Conservation (phyloP, 371 early-diverging fungal species). For the Mucor piriformis region DNA sequence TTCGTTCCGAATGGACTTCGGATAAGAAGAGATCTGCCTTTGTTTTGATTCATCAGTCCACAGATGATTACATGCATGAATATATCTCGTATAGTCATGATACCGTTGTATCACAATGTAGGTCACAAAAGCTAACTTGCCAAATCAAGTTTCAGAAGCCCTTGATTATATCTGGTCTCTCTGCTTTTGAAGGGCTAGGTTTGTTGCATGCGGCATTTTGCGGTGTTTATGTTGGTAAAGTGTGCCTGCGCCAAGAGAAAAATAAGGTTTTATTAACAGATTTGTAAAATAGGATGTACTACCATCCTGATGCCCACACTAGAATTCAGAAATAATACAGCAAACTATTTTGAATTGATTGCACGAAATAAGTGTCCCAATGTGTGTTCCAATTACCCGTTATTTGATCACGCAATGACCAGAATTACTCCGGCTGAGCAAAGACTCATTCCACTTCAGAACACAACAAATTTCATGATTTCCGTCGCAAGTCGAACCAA, state of each 20-base stretch:
- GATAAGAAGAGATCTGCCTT: constrained; percentile 45
- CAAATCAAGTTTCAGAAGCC: constrained; percentile 66
- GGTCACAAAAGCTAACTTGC: constrained; percentile 75
- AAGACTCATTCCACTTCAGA: constrained; percentile 54
- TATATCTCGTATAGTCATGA: constrained; percentile 66
- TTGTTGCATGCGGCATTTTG: constrained; percentile 68
- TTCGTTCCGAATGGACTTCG: constrained; percentile 39
- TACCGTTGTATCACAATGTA: constrained; percentile 69
- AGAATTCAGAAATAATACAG: constrained; percentile 59
- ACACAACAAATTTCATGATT: constrained; percentile 69
- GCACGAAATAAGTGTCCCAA: constrained; percentile 62
- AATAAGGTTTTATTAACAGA: too few species aligned
- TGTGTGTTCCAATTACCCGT: constrained; percentile 62
- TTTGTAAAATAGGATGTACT: constrained; percentile 44
- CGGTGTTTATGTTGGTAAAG: constrained; percentile 71
- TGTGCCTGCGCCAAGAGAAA: not conserved
- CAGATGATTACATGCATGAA: constrained; percentile 41
- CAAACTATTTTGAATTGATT: constrained; percentile 65
- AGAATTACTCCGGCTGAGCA: constrained; percentile 37
- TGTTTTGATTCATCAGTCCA: constrained; percentile 42
- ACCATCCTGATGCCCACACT: constrained; percentile 59
- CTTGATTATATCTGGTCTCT: constrained; percentile 61
- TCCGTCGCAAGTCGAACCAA: constrained; percentile 73
- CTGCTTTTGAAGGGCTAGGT: constrained; percentile 73
- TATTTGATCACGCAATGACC: constrained; percentile 73